Evolutionary conservation across 371 early-diverging fungal genomes (phyloP).

Genomic region (Thermomucor indicae-seudaticae): DNA sequence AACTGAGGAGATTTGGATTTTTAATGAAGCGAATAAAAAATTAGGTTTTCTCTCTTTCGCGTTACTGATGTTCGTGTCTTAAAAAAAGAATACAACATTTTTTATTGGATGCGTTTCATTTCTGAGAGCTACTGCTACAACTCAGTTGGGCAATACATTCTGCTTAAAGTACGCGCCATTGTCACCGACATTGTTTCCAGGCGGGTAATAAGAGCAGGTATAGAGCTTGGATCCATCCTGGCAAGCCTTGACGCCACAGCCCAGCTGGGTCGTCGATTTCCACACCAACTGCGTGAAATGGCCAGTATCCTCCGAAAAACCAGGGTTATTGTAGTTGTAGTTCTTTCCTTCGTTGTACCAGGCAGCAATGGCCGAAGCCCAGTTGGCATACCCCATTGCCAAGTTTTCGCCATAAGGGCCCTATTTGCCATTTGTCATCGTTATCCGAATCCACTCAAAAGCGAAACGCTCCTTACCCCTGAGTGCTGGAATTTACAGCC

Average conservation of each 20-base stretch:
- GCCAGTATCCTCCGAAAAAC: constrained; percentile 22
- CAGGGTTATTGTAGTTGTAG: constrained; percentile 39
- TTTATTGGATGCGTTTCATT: too few relatives aligned
- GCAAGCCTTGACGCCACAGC: constrained; percentile 49
- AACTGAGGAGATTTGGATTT: too few relatives aligned
- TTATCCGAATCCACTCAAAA: not conserved
- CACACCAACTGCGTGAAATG: constrained; percentile 58
- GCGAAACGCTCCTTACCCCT: not conserved
- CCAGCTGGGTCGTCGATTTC: constrained; percentile 44
- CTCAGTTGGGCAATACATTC: constrained; percentile 23
- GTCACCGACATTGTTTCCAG: constrained; percentile 16
- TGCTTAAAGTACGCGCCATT: constrained; percentile 41
- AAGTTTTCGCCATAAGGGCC: constrained; percentile 46
- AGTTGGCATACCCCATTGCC: constrained; percentile 33
- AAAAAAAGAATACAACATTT: too few relatives aligned
- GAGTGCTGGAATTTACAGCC: constrained; percentile 40
- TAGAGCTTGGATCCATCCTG: constrained; percentile 29
- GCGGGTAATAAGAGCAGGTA: constrained; percentile 42
- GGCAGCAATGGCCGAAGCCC: constrained; percentile 20
- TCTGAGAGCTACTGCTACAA: too few relatives aligned
- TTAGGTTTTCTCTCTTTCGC: too few relatives aligned
- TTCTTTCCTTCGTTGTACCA: constrained; percentile 46
- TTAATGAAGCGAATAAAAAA: too few relatives aligned
- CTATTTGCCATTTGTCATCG: not conserved
- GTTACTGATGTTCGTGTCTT: too few relatives aligned